Base-by-base conservation (phyloP, 148 eudicot species). In the Oxyria digyna region DNA sequence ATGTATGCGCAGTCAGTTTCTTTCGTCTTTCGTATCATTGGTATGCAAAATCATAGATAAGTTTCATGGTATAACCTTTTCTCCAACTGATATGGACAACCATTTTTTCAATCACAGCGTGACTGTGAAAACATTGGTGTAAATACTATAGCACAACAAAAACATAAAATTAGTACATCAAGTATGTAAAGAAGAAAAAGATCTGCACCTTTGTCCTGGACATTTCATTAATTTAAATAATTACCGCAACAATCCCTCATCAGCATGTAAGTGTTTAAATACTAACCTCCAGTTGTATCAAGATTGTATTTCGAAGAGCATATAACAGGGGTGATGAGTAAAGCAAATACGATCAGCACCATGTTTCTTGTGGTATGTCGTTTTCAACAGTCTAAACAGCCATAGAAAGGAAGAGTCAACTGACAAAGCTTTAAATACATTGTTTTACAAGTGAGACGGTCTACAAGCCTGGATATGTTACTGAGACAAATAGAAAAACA, bases 301-400 rank as follows among this genome's bases (percentile, higher is more conserved):
- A 87, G 81, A 79, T 85, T 82, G 81, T 84, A 74, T 75, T 75
- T 91, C 64, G 99, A 94, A 35, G 97, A 90, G 79, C 97, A 90
- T 74, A 94, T 75, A 70, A 90, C 85, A 31, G 97, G 87, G 89
- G 76, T 94, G 96, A 81, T 94, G 99, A 69, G 99, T 88, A 79
- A 94, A 94, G 82, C 99, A 91, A 84, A 94, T 80, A 48, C 89
- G 79, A 77, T 94, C 97, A 74, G 97, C 96, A 75, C 99, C 99
- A 72, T 94, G 97, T 71, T 81, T 94, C 77, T 91, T 87, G 54
- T 94, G 99, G 74, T 82, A 82, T 65, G 97, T 94, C n/a, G 99
- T 90, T 78, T 94, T 94, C 85, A 91, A 50, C 84, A 87, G 84
- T 76, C 99, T 94, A 81, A 62, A 86, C 70, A 69, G 49, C 54